These are phyloP conservation scores for Diplotaxis tenuifolia DNA, from an alignment of 345 rosid species.

Conservation along the genomic window DNA sequence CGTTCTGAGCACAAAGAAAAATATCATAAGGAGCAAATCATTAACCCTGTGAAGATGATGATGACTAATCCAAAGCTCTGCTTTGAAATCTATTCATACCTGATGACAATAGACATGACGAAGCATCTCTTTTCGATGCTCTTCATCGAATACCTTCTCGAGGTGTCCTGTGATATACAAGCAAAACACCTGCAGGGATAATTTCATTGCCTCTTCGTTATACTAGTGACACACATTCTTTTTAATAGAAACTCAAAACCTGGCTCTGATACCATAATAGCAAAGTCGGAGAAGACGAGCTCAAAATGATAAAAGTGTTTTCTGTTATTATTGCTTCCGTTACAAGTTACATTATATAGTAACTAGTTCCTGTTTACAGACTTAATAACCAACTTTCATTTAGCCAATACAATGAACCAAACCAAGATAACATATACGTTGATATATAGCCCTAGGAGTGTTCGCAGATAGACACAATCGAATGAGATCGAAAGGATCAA, in stretches of 20 bases:
- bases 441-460: background rate
- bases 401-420: no score
- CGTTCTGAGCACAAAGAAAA: slow-evolving; percentile 41
- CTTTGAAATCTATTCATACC: slow-evolving; percentile 35
- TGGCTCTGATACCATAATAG: no score
- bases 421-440: no score
- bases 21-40: background rate
- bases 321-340: no score
- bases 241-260: background rate
- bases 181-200: slow-evolving; percentile 48
- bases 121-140: slow-evolving; percentile 56
- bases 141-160: slow-evolving; percentile 41
- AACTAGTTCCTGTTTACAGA: no score
- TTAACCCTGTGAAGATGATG: background rate
- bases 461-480: background rate
- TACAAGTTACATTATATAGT: no score
- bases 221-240: no score
- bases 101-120: slow-evolving; percentile 67
- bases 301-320: no score
- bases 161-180: slow-evolving; percentile 50
- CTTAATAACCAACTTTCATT: no score
- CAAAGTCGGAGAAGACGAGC: no score
- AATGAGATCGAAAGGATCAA: background rate
- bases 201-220: background rate
- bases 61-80: background rate